These are phyloP conservation scores for Massariosphaeria phaeospora DNA, from an alignment of 495 filamentous ascomycete genomes.

Conservation along the genomic window DNA sequence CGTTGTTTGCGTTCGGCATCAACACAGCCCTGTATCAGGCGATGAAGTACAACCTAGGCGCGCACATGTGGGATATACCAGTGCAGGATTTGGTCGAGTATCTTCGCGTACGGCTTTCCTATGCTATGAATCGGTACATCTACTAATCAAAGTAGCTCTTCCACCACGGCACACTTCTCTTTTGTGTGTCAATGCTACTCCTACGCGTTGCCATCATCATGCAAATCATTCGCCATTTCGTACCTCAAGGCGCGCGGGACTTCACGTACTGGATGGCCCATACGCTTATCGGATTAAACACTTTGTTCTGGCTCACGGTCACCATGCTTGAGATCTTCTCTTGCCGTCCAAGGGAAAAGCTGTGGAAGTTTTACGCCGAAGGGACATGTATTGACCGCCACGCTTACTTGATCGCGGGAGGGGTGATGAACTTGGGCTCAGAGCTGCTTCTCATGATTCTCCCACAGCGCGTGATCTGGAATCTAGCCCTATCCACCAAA, in stretches of 20 bases:
- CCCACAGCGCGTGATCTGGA: slow-evolving; percentile 12
- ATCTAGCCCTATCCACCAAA: background rate
- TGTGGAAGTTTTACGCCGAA: background rate
- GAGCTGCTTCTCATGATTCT: slow-evolving; percentile 11
- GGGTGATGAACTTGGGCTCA: background rate
- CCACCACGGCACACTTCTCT: slow-evolving; percentile 6
- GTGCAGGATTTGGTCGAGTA: slow-evolving; percentile 2
- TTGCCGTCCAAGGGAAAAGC: slow-evolving; percentile 1
- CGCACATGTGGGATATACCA: background rate
- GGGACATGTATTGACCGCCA: slow-evolving; percentile 4
- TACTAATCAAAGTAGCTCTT: background rate
- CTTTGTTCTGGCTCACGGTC: background rate
- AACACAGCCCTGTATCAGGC: background rate
- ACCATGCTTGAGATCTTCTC: slow-evolving; percentile 10
- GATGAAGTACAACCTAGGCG: background rate
- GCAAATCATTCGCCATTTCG: slow-evolving; percentile 11
- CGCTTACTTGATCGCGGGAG: background rate
- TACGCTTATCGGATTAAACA: slow-evolving; percentile 2
- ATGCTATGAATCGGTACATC: background rate
- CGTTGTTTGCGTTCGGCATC: background rate
- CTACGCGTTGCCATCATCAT: slow-evolving; percentile 1
- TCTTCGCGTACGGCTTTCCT: background rate
- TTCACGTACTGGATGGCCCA: slow-evolving; percentile 7
- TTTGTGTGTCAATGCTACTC: background rate
- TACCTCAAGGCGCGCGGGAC: background rate